Conservation (phyloP, 1,139 yeast genomes). For the Kodamaea derodonti region DNA sequence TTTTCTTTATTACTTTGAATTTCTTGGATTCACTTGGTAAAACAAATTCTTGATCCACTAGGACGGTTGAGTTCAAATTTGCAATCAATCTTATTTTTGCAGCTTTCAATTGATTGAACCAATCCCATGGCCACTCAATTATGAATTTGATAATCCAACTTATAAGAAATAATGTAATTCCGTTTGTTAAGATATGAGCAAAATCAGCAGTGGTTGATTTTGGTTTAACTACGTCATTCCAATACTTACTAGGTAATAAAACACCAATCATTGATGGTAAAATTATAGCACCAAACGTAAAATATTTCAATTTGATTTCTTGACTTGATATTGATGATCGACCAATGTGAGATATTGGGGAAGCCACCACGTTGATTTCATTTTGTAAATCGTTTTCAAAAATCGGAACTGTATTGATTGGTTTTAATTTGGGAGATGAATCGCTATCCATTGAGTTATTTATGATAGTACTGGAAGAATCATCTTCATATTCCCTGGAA, state of each 20-base stretch:
- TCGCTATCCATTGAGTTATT: slow-evolving; percentile 1
- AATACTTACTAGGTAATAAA: slow-evolving; percentile 8
- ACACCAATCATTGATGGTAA: slow-evolving; percentile 12
- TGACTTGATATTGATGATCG: slow-evolving; percentile 3
- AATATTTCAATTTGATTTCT: slow-evolving; percentile 10
- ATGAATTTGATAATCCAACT: slow-evolving; percentile 26
- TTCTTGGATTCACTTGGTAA: slow-evolving; percentile 7
- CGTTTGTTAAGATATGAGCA: slow-evolving; percentile 24
- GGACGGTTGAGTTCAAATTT: slow-evolving; percentile 15
- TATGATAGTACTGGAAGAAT: neutral
- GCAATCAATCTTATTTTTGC: slow-evolving; percentile 17
- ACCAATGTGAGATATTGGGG: slow-evolving; percentile 8
- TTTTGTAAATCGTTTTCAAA: slow-evolving; percentile 1
- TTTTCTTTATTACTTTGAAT: slow-evolving; percentile 7
- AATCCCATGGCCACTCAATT: slow-evolving; percentile 37
- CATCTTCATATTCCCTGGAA: neutral
- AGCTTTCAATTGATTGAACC: slow-evolving; percentile 25
- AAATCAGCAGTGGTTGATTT: slow-evolving; percentile 6
- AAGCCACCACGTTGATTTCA: slow-evolving; percentile 7
- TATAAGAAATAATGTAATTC: slow-evolving; percentile 23
- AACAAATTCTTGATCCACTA: slow-evolving; percentile 4
- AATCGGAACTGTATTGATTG: neutral
- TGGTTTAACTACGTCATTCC: slow-evolving; percentile 3
- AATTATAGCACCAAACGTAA: slow-evolving; percentile 10
- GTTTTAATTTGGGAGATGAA: slow-evolving; percentile 1